Evolutionary conservation across 2,329 filamentous ascomycete species (phyloP).

Genomic region (Venturia asperata): DNA sequence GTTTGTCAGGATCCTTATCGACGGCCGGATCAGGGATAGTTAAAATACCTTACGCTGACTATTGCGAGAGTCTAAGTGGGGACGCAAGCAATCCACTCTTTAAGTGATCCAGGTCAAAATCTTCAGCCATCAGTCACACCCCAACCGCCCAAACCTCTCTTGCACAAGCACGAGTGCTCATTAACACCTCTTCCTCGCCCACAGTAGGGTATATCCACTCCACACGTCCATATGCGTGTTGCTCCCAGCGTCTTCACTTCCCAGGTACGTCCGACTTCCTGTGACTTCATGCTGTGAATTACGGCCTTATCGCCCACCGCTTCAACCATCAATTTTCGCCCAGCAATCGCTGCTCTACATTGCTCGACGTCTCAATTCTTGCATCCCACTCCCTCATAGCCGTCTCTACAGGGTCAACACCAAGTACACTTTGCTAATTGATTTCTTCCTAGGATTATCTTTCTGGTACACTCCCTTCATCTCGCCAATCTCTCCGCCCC

Average conservation of each 20-base stretch:
- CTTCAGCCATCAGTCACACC: not conserved
- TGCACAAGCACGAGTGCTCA: conserved; percentile 5
- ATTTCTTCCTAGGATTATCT: conserved; percentile 51
- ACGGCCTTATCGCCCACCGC: not conserved
- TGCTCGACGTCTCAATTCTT: not conserved
- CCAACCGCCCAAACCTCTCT: not conserved
- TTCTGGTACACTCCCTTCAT: conserved; percentile 43
- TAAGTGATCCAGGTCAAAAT: conserved; percentile 2
- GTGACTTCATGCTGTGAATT: not conserved
- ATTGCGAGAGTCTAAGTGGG: not conserved
- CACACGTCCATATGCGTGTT: conserved; percentile 19
- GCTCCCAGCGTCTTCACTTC: conserved; percentile 46
- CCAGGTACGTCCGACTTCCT: conserved; percentile 38
- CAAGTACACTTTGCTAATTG: not conserved
- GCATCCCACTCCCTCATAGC: not conserved
- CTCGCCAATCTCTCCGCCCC: conserved; percentile 21
- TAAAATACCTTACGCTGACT: not conserved
- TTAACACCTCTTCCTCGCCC: not conserved
- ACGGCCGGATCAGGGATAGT: not conserved
- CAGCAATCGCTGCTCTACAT: not conserved
- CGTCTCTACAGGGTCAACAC: not conserved
- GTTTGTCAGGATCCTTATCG: not conserved
- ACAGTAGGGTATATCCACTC: not conserved
- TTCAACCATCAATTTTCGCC: not conserved
- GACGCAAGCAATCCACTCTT: conserved; percentile 4